Percentiles rank a stretch among this genome's conserved stretches.
Conservation (phyloP, 306 rosid species). For the Argentina anserina region DNA sequence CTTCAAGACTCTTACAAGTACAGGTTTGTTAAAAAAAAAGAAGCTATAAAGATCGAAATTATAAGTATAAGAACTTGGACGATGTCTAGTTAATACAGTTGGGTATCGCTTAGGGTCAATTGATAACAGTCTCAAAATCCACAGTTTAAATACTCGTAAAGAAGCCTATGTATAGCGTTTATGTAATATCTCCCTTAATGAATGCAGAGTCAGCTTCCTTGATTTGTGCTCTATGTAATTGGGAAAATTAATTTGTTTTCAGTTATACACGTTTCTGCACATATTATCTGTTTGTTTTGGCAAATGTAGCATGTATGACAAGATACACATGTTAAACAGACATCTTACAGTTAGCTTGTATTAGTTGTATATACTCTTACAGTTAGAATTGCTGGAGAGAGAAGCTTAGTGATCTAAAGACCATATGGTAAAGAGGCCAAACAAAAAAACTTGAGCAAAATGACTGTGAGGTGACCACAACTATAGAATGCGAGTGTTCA, state of each 20-base stretch:
- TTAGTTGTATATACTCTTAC: too few species aligned
- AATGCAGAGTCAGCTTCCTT: not conserved
- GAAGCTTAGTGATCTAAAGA: not conserved
- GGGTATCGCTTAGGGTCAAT: not conserved
- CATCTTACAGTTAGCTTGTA: too few species aligned
- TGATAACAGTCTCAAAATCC: not conserved
- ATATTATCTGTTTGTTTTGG: not conserved
- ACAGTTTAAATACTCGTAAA: not conserved
- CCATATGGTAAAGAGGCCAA: not conserved
- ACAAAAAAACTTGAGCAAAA: too few species aligned
- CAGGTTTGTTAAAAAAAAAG: not conserved
- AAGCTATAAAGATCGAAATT: not conserved
- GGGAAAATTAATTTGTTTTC: not conserved
- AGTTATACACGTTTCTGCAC: not conserved
- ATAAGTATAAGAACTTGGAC: not conserved
- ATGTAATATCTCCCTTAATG: not conserved
- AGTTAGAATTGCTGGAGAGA: too few species aligned
- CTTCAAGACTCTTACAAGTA: not conserved
- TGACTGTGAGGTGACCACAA: not conserved
- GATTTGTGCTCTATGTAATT: not conserved
- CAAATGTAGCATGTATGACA: too few species aligned
- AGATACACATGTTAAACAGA: too few species aligned
- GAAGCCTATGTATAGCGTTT: too few species aligned
- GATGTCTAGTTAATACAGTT: not conserved
- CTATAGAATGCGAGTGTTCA: not conserved